Base-by-base conservation (phyloP, 345 rosid genomes). In the Eucalyptus curtisii region DNA sequence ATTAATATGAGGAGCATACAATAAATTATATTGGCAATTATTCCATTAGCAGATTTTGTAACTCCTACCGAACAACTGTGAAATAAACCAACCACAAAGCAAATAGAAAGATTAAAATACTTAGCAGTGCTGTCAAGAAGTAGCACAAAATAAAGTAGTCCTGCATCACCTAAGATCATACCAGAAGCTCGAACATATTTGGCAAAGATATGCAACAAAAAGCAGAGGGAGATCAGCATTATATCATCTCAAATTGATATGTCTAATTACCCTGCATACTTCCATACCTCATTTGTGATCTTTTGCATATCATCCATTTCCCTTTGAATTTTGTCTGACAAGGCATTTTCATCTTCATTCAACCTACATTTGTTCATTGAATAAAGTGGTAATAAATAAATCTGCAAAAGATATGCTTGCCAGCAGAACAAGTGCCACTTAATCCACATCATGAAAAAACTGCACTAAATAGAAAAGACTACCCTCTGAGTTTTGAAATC, bases 221-320 rank as follows among this genome's bases (percentile, higher is more conserved):
- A 76, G 37, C 76, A 64, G 45, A 40, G 82, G 47, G 47, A 76
- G 27, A 76, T 76, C 15, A 40, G 15, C 82, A 76, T 14, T 20
- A 76, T 40, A 76, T 76, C 82, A 76, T 76, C 82, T 76, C 82
- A 37, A 44, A 44, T 55, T 52, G 48, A 37, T 57, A 40, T 40
- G 30, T 76, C 47, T 76, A 76, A 76, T 40, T 76, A 37, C 91
- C 52, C 86, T 88, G 10, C 86, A 64, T 55, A 79, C 19, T 88
- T n/a, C 47, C 25, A 48, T 94, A 97, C 99, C 98, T 93, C 95
- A 71, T 95, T 94, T 47, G 89, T 91, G 31, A 97, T 93, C 90
- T 81, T 90, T 88, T 84, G 91, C 33, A 94, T 87, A 91, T 95
- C 96, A 92, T 89, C 91, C 88, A 30, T 92, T 92, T 53, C 93